phyloP scores from a whole-genome alignment of 179 eudicot genomes.

The Gypsophila paniculata region DNA sequence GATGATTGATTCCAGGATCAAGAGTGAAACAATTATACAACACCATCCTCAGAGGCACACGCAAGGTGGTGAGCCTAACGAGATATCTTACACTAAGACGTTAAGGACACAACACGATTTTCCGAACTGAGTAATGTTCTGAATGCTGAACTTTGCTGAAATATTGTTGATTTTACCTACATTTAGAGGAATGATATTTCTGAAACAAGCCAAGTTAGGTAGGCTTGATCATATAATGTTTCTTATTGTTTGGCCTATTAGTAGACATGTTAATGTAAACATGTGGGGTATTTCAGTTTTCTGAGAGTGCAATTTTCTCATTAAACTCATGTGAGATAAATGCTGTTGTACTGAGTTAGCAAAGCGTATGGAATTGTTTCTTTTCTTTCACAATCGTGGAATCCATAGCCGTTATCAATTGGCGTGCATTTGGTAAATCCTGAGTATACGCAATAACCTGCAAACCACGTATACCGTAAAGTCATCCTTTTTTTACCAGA shows the following conservation, averaged over 20 bases:
- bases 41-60: background rate
- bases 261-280: background rate
- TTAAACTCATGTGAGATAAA: slow-evolving; percentile 4
- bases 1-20: background rate
- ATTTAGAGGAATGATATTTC: slow-evolving; percentile 1
- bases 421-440: no score
- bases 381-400: no score
- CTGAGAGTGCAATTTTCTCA: slow-evolving; percentile 13
- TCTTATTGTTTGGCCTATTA: slow-evolving; percentile 10
- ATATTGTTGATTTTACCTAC: slow-evolving; percentile 1
- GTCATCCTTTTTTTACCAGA: no score
- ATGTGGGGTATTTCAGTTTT: background rate
- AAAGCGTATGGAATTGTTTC: slow-evolving; percentile 6
- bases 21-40: background rate
- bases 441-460: no score
- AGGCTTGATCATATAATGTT: slow-evolving; percentile 3
- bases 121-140: background rate
- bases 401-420: no score
- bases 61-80: slow-evolving; percentile 4
- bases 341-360: slow-evolving; percentile 9
- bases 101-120: slow-evolving; percentile 11
- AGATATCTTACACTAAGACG: background rate
- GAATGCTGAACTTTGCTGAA: background rate
- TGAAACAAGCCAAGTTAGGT: slow-evolving; percentile 10
- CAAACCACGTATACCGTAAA: no score